These are phyloP conservation scores for Melampsora abietis-canadensis DNA, from an alignment of 1,284 basidiomycete genomes.

Conservation along the genomic window DNA sequence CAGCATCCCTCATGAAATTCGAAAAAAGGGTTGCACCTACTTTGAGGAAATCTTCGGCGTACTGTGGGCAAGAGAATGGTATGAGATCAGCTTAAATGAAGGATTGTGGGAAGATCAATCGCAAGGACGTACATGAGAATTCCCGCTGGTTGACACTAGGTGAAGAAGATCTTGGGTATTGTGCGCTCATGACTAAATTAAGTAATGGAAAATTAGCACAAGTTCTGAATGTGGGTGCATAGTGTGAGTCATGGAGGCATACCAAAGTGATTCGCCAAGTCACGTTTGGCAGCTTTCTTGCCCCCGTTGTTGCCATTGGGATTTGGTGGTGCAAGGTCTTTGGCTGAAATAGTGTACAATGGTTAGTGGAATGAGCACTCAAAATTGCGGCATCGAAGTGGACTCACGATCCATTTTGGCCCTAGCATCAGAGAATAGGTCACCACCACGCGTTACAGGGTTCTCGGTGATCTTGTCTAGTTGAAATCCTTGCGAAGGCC, in stretches of 20 bases:
- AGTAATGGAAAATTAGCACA: no score
- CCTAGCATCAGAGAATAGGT: slow-evolving; percentile 10
- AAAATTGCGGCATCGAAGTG: no score
- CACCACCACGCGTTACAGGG: slow-evolving; percentile 21
- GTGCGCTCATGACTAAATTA: no score
- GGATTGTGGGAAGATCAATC: no score
- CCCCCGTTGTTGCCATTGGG: background rate
- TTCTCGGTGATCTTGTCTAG: slow-evolving; percentile 30
- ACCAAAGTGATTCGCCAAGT: background rate
- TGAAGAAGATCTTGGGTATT: no score
- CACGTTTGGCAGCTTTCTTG: background rate
- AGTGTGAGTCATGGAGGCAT: background rate
- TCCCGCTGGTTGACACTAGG: no score
- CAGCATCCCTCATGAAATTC: no score
- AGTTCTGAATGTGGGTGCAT: background rate
- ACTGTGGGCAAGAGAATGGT: background rate
- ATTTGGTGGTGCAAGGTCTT: no score
- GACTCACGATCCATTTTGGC: background rate
- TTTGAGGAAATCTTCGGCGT: background rate
- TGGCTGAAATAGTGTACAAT: no score
- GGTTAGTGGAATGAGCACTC: no score
- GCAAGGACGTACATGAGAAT: no score
- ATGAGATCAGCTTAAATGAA: background rate
- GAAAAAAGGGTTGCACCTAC: background rate
- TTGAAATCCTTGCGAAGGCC: slow-evolving; percentile 10